Evolutionary conservation across 2,329 filamentous ascomycete species (phyloP).

Genomic region (Ciborinia camelliae): DNA sequence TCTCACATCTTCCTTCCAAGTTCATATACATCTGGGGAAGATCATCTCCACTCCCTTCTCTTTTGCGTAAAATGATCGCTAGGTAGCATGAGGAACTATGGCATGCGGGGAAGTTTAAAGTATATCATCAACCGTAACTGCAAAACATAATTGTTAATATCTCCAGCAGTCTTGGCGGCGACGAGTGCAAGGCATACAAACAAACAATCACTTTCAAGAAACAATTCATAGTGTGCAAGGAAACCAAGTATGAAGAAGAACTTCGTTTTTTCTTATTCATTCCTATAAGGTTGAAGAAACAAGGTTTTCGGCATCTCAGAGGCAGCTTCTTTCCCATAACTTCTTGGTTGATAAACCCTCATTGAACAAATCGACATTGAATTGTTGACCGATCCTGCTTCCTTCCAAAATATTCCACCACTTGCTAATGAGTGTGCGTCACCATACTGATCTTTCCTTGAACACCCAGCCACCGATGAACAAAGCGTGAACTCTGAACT

Average conservation of each 20-base stretch:
- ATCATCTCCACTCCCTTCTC: not conserved
- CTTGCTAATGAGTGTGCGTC: conserved; percentile 38
- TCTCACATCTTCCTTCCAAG: not conserved
- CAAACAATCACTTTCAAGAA: not conserved
- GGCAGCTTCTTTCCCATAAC: conserved; percentile 36
- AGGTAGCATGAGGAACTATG: not conserved
- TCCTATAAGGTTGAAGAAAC: conserved; percentile 29
- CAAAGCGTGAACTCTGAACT: conserved; percentile 34
- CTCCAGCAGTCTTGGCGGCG: no score
- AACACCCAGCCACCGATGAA: conserved; percentile 36
- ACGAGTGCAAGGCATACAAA: no score
- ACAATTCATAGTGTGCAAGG: not conserved
- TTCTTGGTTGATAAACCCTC: conserved; percentile 36
- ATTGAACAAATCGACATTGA: conserved; percentile 36
- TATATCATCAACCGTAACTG: not conserved
- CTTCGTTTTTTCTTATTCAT: conserved; percentile 35
- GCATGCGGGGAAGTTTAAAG: not conserved
- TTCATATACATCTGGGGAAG: not conserved
- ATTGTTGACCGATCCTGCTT: conserved; percentile 37
- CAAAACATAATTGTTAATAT: not conserved
- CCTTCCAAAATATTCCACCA: conserved; percentile 37
- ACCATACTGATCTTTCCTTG: conserved; percentile 38
- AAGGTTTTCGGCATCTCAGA: conserved; percentile 36
- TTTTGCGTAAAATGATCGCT: not conserved
- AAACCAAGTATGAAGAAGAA: conserved; percentile 27